These are phyloP conservation scores for Suhomyces guaymorum DNA, from an alignment of 1,139 yeast species.

Conservation along the genomic window DNA sequence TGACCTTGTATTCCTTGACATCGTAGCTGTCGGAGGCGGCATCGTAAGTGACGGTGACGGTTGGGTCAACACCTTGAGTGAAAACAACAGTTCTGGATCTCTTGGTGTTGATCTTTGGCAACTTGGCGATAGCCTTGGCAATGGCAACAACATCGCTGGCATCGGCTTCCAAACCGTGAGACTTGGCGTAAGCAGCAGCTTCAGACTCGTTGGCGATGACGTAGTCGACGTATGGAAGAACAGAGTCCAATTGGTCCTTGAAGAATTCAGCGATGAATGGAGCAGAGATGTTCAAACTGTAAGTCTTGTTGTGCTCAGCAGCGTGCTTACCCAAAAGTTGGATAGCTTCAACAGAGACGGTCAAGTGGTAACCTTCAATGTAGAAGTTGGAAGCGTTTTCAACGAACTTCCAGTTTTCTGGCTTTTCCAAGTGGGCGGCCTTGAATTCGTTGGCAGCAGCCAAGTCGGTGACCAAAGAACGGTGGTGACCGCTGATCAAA, in stretches of 20 bases:
- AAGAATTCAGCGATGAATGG: slow-evolving; percentile 96
- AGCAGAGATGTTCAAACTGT: slow-evolving; percentile 87
- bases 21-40: slow-evolving; percentile 46
- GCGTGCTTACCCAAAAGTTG: slow-evolving; percentile 87
- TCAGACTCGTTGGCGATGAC: slow-evolving; percentile 96
- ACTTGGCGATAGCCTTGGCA: slow-evolving; percentile 78
- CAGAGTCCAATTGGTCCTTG: slow-evolving; percentile 83
- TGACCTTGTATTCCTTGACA: slow-evolving; percentile 63
- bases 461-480: slow-evolving; percentile 93
- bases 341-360: slow-evolving; percentile 96
- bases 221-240: slow-evolving; percentile 85
- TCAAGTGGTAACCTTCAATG: slow-evolving; percentile 97
- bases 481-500: slow-evolving; percentile 79
- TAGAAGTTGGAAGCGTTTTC: slow-evolving; percentile 80
- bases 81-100: slow-evolving; percentile 82
- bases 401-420: slow-evolving; percentile 88
- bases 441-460: slow-evolving; percentile 98
- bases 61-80: slow-evolving; percentile 92
- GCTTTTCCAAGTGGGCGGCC: slow-evolving; percentile 79
- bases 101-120: slow-evolving; percentile 72
- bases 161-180: slow-evolving; percentile 62
- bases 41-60: slow-evolving; percentile 67
- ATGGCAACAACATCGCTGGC: slow-evolving; percentile 66
- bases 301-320: slow-evolving; percentile 79
- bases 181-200: slow-evolving; percentile 91